Conservation (phyloP, 2,329 filamentous ascomycete species). For the Clarireedia paspali region DNA sequence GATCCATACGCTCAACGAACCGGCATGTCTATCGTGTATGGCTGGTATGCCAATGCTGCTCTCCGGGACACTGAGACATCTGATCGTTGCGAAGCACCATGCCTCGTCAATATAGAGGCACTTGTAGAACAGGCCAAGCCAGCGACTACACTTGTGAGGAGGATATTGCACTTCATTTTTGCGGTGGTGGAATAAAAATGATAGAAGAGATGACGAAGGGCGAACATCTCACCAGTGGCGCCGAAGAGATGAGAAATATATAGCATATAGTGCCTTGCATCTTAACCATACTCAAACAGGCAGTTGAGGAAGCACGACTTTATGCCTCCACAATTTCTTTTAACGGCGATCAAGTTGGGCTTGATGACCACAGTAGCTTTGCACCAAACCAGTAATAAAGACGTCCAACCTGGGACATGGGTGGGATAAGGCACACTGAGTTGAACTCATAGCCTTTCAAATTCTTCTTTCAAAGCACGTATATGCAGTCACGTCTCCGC, state of each 20-base stretch:
- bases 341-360: not conserved
- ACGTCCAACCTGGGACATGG: not conserved
- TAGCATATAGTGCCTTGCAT: not conserved
- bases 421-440: not conserved
- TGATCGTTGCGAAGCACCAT: not conserved
- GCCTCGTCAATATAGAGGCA: conserved; percentile 6
- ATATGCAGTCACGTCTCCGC: not conserved
- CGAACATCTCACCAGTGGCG: not conserved
- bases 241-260: not conserved
- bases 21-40: conserved; percentile 17
- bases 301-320: conserved; percentile 1
- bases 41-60: not conserved
- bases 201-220: not conserved
- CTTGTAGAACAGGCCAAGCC: not conserved
- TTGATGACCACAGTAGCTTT: not conserved
- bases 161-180: conserved; percentile 6
- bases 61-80: not conserved
- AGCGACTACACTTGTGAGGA: conserved; percentile 5
- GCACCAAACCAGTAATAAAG: not conserved
- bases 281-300: conserved; percentile 4
- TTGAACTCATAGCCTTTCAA: too few species aligned
- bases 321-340: not conserved
- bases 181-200: not conserved
- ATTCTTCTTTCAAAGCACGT: not conserved
- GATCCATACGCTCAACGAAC: conserved; percentile 10